Evolutionary conservation across 2,329 filamentous ascomycete species (phyloP).

Genomic region (Penicillium concentricum): DNA sequence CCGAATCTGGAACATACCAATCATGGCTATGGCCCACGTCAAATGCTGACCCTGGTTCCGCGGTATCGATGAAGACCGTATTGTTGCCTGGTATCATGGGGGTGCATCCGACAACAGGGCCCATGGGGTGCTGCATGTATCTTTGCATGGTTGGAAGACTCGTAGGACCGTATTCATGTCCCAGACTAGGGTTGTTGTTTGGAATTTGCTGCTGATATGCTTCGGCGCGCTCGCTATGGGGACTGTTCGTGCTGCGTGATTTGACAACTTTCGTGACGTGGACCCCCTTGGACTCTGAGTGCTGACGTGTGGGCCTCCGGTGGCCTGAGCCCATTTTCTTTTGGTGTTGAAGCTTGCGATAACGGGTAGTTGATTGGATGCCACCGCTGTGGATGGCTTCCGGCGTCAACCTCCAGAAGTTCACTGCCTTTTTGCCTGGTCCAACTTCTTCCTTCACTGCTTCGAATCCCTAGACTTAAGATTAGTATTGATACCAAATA

Average conservation of each 20-base stretch:
- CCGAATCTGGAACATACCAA: slow-evolving; percentile 18
- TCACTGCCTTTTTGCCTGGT: slow-evolving; percentile 57
- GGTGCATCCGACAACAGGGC: slow-evolving; percentile 30
- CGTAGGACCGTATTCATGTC: background rate
- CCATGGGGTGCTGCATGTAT: slow-evolving; percentile 14
- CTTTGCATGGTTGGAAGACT: background rate
- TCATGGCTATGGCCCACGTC: slow-evolving; percentile 17
- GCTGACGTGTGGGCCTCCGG: slow-evolving; percentile 41
- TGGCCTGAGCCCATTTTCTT: slow-evolving; percentile 42
- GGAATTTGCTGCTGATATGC: slow-evolving; percentile 10
- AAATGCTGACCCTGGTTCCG: slow-evolving; percentile 14
- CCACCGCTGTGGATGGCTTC: slow-evolving; percentile 65
- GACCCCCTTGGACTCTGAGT: slow-evolving; percentile 43
- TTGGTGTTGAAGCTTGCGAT: slow-evolving; percentile 54
- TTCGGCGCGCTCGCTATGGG: slow-evolving; percentile 27
- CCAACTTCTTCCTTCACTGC: slow-evolving; percentile 55
- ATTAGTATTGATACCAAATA: background rate
- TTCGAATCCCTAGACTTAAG: slow-evolving; percentile 39
- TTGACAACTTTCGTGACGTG: slow-evolving; percentile 39
- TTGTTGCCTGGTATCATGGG: slow-evolving; percentile 22
- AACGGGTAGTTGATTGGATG: slow-evolving; percentile 82
- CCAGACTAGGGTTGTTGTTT: background rate
- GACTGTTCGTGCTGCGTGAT: slow-evolving; percentile 25
- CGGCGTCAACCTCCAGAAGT: slow-evolving; percentile 74
- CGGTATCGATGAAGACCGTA: slow-evolving; percentile 30